A percentile compares a stretch with the other conserved stretches of the same genome.
These are phyloP conservation scores for Seminavis robusta DNA, from an alignment of 108 stramenopile species.

Conservation along the genomic window DNA sequence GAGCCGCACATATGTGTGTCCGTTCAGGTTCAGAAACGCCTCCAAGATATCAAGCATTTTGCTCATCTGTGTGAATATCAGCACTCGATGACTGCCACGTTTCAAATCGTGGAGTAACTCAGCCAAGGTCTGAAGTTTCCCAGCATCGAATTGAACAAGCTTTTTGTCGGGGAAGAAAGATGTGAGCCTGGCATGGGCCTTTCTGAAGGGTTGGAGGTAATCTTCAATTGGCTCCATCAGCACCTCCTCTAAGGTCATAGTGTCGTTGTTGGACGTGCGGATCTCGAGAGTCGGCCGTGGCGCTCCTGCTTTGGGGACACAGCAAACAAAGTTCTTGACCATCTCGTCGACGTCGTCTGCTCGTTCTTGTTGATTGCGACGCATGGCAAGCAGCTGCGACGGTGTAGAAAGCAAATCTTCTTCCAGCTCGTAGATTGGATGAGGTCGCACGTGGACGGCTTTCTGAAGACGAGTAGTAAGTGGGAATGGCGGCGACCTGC, in stretches of 20 bases:
- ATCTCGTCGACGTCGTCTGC: constrained; percentile 51
- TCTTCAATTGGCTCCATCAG: constrained; percentile 44
- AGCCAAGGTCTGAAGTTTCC: constrained; percentile 94
- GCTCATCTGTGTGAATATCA: constrained; percentile 98
- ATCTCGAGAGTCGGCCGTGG: constrained; percentile 9
- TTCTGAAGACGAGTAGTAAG: constrained; percentile 33
- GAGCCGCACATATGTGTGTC: constrained; percentile 79
- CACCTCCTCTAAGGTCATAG: constrained; percentile 1
- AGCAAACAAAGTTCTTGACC: constrained; percentile 72
- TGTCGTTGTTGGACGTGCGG: not conserved
- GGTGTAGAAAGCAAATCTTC: constrained; percentile 64
- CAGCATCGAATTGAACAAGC: constrained; percentile 94
- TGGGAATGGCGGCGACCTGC: constrained; percentile 41
- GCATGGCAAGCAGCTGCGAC: constrained; percentile 50
- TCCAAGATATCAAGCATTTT: constrained; percentile 91
- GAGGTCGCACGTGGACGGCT: constrained; percentile 31
- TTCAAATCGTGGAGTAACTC: constrained; percentile 81
- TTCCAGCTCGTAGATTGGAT: no score
- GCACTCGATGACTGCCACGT: constrained; percentile 83
- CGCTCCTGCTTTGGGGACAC: constrained; percentile 71
- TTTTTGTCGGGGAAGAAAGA: constrained; percentile 93
- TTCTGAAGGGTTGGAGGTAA: constrained; percentile 41
- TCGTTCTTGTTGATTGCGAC: constrained; percentile 48
- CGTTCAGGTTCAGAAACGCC: constrained; percentile 85
- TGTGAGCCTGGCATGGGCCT: constrained; percentile 50